These are phyloP conservation scores for Aspergillus ochraceoroseus DNA, from an alignment of 2,329 filamentous ascomycete species.

Conservation along the genomic window DNA sequence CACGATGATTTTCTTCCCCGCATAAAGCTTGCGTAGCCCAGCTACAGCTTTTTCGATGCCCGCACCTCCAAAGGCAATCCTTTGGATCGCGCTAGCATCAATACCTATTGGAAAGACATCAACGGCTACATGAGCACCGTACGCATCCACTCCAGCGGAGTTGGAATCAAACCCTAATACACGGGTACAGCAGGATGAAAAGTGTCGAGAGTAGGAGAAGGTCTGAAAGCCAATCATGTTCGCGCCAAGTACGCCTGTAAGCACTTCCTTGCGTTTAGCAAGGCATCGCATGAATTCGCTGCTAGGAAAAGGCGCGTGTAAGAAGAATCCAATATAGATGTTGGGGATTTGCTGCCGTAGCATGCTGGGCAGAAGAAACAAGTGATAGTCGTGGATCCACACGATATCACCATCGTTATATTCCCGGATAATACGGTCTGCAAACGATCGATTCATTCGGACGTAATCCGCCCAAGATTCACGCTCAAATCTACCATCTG, in stretches of 20 bases:
- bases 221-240: conserved; percentile 96
- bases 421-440: conserved; percentile 77
- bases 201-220: conserved; percentile 90
- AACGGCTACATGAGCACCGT: conserved; percentile 81
- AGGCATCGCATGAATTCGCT: conserved; percentile 92
- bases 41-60: conserved; percentile 67
- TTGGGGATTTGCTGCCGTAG: conserved; percentile 79
- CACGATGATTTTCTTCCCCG: conserved; percentile 91
- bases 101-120: conserved; percentile 95
- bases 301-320: conserved; percentile 91
- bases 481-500: conserved; percentile 74
- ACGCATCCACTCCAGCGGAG: conserved; percentile 77
- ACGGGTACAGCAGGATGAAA: conserved; percentile 86
- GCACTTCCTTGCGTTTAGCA: conserved; percentile 78
- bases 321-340: conserved; percentile 90
- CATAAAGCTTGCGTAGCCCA: conserved; percentile 69
- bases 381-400: conserved; percentile 89
- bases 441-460: conserved; percentile 87
- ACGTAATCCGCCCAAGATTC: conserved; percentile 90
- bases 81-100: conserved; percentile 73
- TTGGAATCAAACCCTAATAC: conserved; percentile 88
- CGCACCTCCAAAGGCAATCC: conserved; percentile 64
- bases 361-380: conserved; percentile 83
- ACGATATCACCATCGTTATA: conserved; percentile 93
- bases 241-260: conserved; percentile 82